Conservation (phyloP, 768 basidiomycete genomes). For the Leccinum incarnatum region DNA sequence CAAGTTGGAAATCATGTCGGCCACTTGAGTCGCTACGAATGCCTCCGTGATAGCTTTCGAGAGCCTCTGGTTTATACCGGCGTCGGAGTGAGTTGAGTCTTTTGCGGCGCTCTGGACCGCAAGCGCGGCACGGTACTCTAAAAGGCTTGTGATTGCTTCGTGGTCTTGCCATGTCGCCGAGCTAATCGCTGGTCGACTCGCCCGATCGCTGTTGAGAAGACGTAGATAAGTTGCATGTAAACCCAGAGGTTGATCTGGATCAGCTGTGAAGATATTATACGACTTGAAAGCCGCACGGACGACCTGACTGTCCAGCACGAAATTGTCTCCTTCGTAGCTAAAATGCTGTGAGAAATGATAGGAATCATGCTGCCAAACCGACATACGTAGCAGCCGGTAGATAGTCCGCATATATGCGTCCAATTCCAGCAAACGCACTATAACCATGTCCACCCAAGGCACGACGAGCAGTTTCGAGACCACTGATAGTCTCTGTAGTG, state of each 20-base stretch:
- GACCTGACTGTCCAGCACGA: slow-evolving; percentile 71
- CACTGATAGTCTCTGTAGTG: slow-evolving; percentile 48
- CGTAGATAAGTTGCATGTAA: slow-evolving; percentile 47
- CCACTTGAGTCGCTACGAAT: slow-evolving; percentile 58
- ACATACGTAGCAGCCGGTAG: slow-evolving; percentile 63
- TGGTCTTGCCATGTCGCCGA: slow-evolving; percentile 38
- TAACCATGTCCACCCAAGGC: slow-evolving; percentile 80
- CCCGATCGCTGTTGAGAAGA: slow-evolving; percentile 35
- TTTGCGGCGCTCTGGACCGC: slow-evolving; percentile 42
- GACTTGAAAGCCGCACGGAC: slow-evolving; percentile 69
- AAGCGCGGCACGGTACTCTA: slow-evolving; percentile 66
- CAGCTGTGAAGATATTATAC: slow-evolving; percentile 42
- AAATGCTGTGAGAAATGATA: not conserved
- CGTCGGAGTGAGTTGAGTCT: slow-evolving; percentile 45
- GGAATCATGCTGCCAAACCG: not conserved
- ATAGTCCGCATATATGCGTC: slow-evolving; percentile 61
- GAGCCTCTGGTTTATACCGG: slow-evolving; percentile 54
- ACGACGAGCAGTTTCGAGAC: slow-evolving; percentile 63
- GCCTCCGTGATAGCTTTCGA: slow-evolving; percentile 67
- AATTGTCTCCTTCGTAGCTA: slow-evolving; percentile 80
- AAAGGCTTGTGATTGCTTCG: slow-evolving; percentile 40
- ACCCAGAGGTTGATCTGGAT: slow-evolving; percentile 8
- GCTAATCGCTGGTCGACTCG: slow-evolving; percentile 18
- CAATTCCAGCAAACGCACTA: slow-evolving; percentile 66
- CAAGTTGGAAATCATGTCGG: slow-evolving; percentile 43